Conservation (phyloP, 768 basidiomycete species). For the Mycena polygramma region DNA sequence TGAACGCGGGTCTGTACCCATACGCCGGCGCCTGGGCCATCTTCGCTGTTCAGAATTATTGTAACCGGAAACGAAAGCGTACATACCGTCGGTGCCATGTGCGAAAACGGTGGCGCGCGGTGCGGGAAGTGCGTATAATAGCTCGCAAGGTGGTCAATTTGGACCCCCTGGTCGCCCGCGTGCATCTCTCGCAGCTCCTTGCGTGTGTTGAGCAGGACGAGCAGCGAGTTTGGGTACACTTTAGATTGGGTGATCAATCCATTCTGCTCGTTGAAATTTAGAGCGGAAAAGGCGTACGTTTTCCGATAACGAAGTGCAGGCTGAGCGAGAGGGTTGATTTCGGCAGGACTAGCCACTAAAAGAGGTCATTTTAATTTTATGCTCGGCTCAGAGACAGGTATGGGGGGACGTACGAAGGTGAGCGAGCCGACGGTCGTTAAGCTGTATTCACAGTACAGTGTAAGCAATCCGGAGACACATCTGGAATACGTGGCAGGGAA, state of each 20-base stretch:
- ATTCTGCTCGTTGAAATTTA: neutral
- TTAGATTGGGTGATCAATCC: neutral
- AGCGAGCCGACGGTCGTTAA: slow-evolving; percentile 57
- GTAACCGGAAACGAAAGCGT: too few species aligned
- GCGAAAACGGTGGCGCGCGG: slow-evolving; percentile 9
- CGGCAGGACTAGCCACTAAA: slow-evolving; percentile 59
- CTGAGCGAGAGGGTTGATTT: slow-evolving; percentile 58
- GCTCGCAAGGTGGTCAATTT: slow-evolving; percentile 11
- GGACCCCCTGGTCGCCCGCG: slow-evolving; percentile 20
- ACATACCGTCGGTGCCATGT: neutral
- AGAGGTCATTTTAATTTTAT: neutral
- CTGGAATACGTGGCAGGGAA: neutral
- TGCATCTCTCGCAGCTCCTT: slow-evolving; percentile 45
- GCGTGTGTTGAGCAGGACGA: slow-evolving; percentile 49
- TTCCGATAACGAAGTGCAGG: slow-evolving; percentile 62
- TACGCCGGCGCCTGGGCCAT: neutral
- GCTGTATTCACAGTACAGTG: slow-evolving; percentile 38
- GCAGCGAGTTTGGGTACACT: slow-evolving; percentile 55
- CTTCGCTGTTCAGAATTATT: neutral
- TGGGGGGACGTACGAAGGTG: slow-evolving; percentile 51
- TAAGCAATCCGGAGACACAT: neutral
- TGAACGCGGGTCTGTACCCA: slow-evolving; percentile 18
- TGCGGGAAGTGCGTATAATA: slow-evolving; percentile 30
- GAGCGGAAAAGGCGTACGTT: slow-evolving; percentile 47
- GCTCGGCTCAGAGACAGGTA: neutral